Base-by-base conservation (phyloP, 2,329 filamentous ascomycete species). In the Balansia obtecta region DNA sequence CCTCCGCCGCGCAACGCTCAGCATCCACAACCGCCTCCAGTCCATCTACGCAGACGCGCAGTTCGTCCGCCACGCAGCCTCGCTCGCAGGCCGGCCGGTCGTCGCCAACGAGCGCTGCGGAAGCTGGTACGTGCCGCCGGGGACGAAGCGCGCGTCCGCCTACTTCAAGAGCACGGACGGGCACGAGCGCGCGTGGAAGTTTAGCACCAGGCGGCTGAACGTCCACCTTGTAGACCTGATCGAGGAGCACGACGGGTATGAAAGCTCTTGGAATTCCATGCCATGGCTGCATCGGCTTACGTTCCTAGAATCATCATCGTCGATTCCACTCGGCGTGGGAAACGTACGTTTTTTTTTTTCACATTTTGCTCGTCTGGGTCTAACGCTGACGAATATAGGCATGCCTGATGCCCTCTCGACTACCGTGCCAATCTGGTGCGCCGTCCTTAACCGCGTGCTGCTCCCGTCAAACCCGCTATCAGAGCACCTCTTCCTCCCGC, bases 111-210 rank as follows among this genome's bases (percentile, higher is more conserved):
- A 97, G 71, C 79, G 93, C 53, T 97, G 93, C 65, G 93, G 93
- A 0, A 91, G 87, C 67, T 98, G 93, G 93, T 97, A 97, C 65
- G 85, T 97, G 27, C 68, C 73, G 34, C 83, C 83, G 0, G 65
- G 65, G 8, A 61, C 61, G 27, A 93, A 91, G 66, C 68, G 63
- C 1, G 86, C 79, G 33, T 89, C 86, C 56, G 87, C 85, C 33
- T 98, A 97, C 68, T 98, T 97, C 70, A 98, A 98, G 74, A 95
- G 88, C 68, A 98, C 93, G 2, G 93, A 98, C 68, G 93, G 93
- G 1, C 93, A 98, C 65, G 82, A 83, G 48, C 83, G 87, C 9
- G 83, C 94, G 61, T 98, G 93, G 93, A 79, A 83, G 54, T 95
- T 97, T 63, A 95, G 87, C 67, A 77, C 84, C 20, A 73, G 93